Evolutionary conservation across 2,329 filamentous ascomycete species (phyloP), one percentile per base, ranked within the genome.

Genomic region (Colletotrichum siamense): DNA sequence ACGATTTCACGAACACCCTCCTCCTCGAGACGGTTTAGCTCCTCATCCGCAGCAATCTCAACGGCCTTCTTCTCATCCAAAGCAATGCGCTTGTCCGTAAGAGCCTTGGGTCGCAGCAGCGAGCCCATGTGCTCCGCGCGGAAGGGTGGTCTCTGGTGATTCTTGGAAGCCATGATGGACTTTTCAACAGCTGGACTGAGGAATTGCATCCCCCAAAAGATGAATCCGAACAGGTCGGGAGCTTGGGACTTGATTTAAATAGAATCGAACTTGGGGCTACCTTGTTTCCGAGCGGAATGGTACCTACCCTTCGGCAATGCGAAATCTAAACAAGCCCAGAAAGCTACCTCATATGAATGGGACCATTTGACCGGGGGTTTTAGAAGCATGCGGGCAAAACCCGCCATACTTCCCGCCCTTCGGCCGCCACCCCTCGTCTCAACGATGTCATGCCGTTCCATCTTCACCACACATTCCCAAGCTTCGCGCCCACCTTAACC

Each of bases 51-150:
- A 65, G 80, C 75, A 7, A 83, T 67, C 62, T 81, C 82, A 15
- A 73, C 57, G 8, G 73, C 73, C 15, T 72, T 66, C 75, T 81
- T 81, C 26, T 82, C 81, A 26, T 83, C 82, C 71, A 84, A 81
- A 72, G 80, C 76, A 72, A 82, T 79, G 74, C 83, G 80, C 52
- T 81, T 80, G 39, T 83, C 79, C 10, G 84, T 82, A 10, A 84
- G 82, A 26, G 78, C 76, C 75, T 93, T 85, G 10, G 94, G 94
- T 26, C 94, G 92, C 59, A 95, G 89, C 34, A 95, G 88, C 22
- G 94, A 95, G 79, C 94, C 94, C 80, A 95, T 88, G 80, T 95
- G 94, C 88, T 95, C 94, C 65, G 94, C 94, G 80, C 94, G 90
- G 88, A 95, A 95, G 32, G 94, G 94, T 26, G 86, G 87, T 26